Conservation (phyloP, 2,329 filamentous ascomycete genomes). For the Bertia moriformis region DNA sequence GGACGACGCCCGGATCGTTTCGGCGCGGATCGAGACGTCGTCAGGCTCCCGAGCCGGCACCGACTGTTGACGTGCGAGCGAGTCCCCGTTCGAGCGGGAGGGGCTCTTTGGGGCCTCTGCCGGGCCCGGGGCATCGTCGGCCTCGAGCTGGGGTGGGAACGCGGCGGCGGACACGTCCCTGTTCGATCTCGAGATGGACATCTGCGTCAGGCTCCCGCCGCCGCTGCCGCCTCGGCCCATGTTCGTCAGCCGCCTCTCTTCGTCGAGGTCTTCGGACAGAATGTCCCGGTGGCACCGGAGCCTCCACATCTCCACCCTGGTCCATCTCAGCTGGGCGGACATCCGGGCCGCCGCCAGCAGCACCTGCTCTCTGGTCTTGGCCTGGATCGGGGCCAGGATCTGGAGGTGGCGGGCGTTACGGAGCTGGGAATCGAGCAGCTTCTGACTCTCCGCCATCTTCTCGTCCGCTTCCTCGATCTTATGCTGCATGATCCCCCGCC, state of each 20-base stretch:
- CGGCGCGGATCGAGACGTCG: too few species aligned
- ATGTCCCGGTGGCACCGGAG: constrained; percentile 85
- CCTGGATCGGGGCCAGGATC: constrained; percentile 76
- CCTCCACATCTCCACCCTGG: constrained; percentile 84
- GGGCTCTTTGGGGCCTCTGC: not conserved
- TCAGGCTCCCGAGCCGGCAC: too few species aligned
- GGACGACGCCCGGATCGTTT: not conserved
- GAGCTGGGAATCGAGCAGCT: constrained; percentile 67
- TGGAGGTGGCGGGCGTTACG: constrained; percentile 83
- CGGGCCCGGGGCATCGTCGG: too few species aligned
- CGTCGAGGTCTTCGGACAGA: constrained; percentile 68
- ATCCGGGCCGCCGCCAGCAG: constrained; percentile 73
- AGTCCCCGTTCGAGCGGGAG: not conserved
- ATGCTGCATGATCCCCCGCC: constrained; percentile 67
- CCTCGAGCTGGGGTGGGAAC: not conserved
- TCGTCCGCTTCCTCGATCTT: constrained; percentile 75
- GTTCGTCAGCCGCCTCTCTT: constrained; percentile 41
- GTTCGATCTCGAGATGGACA: constrained; percentile 4
- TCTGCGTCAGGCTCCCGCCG: constrained; percentile 5
- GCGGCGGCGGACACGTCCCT: constrained; percentile 3
- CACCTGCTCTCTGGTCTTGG: constrained; percentile 75
- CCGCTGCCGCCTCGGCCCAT: constrained; percentile 14
- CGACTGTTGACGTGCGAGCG: too few species aligned
- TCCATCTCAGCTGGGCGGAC: constrained; percentile 82
- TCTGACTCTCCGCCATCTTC: constrained; percentile 58